phyloP scores from a whole-genome alignment of 208 protist genomes.

The Trypanosoma lewisi region DNA sequence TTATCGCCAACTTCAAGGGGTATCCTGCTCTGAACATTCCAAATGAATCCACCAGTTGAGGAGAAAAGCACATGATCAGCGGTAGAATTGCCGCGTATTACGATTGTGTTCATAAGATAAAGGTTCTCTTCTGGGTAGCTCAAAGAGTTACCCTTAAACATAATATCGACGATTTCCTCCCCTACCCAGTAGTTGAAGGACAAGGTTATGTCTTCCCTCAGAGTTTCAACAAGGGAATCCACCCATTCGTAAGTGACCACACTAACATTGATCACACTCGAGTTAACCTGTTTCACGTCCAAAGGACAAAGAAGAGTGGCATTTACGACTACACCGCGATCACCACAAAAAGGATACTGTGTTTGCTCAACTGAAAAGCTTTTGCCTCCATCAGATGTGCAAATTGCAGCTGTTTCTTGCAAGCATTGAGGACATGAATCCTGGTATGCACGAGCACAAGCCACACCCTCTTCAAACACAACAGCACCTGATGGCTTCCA shows the following conservation, averaged over 20 bases:
- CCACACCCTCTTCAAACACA: constrained; percentile 24
- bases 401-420: constrained; percentile 33
- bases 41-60: constrained; percentile 44
- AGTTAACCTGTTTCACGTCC: constrained; percentile 3
- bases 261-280: constrained; percentile 21
- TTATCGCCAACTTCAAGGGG: constrained; percentile 21
- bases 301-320: constrained; percentile 46
- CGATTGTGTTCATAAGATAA: constrained; percentile 49
- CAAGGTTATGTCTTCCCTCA: constrained; percentile 6
- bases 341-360: constrained; percentile 46
- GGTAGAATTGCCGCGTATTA: constrained; percentile 27
- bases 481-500: constrained; percentile 41
- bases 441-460: constrained; percentile 29
- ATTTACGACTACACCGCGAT: constrained; percentile 44
- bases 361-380: constrained; percentile 32
- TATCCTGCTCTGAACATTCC: constrained; percentile 27
- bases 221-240: constrained; percentile 18
- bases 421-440: constrained; percentile 12
- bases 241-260: constrained; percentile 19
- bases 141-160: constrained; percentile 47
- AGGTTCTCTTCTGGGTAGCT: constrained; percentile 28
- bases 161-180: constrained; percentile 30
- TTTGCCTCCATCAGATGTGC: constrained; percentile 53
- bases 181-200: constrained; percentile 17
- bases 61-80: constrained; percentile 22